A percentile compares a stretch with the other conserved stretches of the same genome.
Conservation (phyloP, 169 alveolate species). For the Prorocentrum cordatum region DNA sequence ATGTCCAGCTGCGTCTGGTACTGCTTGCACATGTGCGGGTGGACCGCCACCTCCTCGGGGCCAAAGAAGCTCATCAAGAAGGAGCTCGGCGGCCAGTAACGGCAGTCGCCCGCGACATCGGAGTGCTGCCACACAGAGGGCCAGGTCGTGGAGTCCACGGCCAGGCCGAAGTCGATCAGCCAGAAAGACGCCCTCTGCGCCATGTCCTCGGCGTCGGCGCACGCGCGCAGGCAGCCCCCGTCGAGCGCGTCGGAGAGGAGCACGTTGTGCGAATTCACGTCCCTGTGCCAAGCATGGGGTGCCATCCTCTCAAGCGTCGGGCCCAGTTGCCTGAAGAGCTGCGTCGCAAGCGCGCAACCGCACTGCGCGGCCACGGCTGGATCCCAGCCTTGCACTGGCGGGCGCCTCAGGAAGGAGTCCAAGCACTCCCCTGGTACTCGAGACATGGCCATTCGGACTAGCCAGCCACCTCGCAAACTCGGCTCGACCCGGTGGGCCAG, state of each 20-base stretch:
- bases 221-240: neutral
- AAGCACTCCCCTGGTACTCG: slow-evolving; percentile 24
- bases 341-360: neutral
- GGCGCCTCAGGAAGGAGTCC: slow-evolving; percentile 21
- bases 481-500: too few species aligned
- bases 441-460: slow-evolving; percentile 66
- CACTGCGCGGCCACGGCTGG: neutral
- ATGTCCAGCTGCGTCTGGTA: slow-evolving; percentile 40
- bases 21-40: slow-evolving; percentile 9
- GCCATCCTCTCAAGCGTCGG: slow-evolving; percentile 26
- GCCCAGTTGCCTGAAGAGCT: slow-evolving; percentile 37
- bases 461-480: too few species aligned
- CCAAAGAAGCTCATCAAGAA: slow-evolving; percentile 57
- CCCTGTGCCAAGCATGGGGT: slow-evolving; percentile 50
- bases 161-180: slow-evolving; percentile 42
- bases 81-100: slow-evolving; percentile 47
- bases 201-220: neutral
- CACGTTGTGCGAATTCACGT: slow-evolving; percentile 60
- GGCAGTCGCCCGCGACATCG: slow-evolving; percentile 64
- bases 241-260: slow-evolving; percentile 48
- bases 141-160: slow-evolving; percentile 40
- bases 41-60: slow-evolving; percentile 35
- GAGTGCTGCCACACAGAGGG: slow-evolving; percentile 27
- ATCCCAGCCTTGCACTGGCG: neutral
- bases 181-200: slow-evolving; percentile 12